A percentile compares a stretch with the other conserved stretches of the same genome.
phyloP scores from a whole-genome alignment of 345 rosid species.

The Hibiscus trionum region DNA sequence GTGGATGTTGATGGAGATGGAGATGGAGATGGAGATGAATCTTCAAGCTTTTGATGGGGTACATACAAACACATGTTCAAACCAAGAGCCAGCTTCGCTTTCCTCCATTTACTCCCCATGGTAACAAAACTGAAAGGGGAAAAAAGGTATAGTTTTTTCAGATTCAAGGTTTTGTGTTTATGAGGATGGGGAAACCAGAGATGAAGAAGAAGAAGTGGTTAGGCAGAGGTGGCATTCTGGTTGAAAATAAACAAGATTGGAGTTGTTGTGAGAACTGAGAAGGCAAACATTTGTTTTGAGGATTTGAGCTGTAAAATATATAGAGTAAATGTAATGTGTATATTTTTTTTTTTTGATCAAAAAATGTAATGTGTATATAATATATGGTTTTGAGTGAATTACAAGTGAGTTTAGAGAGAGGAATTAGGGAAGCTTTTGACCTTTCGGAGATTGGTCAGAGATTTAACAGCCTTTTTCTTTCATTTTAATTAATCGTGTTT shows the following conservation, averaged over 20 bases:
- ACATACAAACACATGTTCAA: conserved; percentile 60
- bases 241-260: neutral
- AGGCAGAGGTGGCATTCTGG: conserved; percentile 4
- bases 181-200: neutral
- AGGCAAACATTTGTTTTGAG: neutral
- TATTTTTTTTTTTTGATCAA: too few relatives aligned
- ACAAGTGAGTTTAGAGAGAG: conserved; percentile 12
- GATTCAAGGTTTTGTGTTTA: neutral
- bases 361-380: neutral
- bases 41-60: conserved; percentile 44
- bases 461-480: conserved; percentile 17
- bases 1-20: conserved; percentile 3
- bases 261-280: neutral
- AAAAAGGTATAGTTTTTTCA: neutral
- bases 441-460: conserved; percentile 15
- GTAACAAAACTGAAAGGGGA: neutral
- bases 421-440: conserved; percentile 21
- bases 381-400: neutral
- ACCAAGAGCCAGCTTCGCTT: conserved; percentile 70
- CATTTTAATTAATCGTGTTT: neutral
- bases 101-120: conserved; percentile 84
- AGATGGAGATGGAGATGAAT: conserved; percentile 23
- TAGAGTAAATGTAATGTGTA: too few relatives aligned
- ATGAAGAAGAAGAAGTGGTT: neutral
- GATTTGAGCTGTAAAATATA: neutral